phyloP scores from a whole-genome alignment of 768 basidiomycete genomes.

The Suillus discolor region DNA sequence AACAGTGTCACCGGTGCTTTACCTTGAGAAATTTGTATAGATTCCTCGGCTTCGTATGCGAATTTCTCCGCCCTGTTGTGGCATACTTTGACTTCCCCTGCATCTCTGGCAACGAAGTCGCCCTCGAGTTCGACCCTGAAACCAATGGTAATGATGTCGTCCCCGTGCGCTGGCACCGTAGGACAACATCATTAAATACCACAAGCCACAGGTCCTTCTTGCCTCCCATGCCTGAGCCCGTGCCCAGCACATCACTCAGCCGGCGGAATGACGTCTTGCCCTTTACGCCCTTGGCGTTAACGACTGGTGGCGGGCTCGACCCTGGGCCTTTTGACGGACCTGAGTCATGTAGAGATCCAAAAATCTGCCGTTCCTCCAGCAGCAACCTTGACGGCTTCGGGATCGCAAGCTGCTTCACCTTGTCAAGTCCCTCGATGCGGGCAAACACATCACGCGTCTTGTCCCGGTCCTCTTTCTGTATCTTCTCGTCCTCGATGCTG shows the following conservation, averaged over 20 bases:
- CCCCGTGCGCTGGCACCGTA: conserved; percentile 90
- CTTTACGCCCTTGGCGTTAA: conserved; percentile 58
- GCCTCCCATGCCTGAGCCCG: conserved; percentile 53
- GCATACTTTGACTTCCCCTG: conserved; percentile 86
- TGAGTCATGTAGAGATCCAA: conserved; percentile 22
- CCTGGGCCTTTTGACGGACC: conserved; percentile 28
- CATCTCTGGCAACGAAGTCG: conserved; percentile 80
- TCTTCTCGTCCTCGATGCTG: conserved; percentile 98
- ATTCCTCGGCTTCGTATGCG: conserved; percentile 84
- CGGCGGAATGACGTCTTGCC: conserved; percentile 89
- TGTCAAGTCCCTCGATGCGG: conserved; percentile 94
- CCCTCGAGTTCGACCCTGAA: conserved; percentile 63
- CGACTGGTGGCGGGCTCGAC: conserved; percentile 38
- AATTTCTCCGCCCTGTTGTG: conserved; percentile 73
- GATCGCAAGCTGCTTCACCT: conserved; percentile 87
- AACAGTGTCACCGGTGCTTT: background rate
- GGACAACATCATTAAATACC: conserved; percentile 92
- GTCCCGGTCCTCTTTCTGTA: conserved; percentile 93
- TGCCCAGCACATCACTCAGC: conserved; percentile 83
- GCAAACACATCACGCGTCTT: conserved; percentile 95
- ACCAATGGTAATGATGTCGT: conserved; percentile 83
- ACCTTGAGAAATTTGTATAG: conserved; percentile 93
- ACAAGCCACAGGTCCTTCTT: conserved; percentile 95
- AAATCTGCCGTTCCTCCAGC: conserved; percentile 73
- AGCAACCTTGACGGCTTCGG: conserved; percentile 90